Base-by-base conservation (phyloP, 371 early-diverging fungal species). In the Actinomortierella ambigua region DNA sequence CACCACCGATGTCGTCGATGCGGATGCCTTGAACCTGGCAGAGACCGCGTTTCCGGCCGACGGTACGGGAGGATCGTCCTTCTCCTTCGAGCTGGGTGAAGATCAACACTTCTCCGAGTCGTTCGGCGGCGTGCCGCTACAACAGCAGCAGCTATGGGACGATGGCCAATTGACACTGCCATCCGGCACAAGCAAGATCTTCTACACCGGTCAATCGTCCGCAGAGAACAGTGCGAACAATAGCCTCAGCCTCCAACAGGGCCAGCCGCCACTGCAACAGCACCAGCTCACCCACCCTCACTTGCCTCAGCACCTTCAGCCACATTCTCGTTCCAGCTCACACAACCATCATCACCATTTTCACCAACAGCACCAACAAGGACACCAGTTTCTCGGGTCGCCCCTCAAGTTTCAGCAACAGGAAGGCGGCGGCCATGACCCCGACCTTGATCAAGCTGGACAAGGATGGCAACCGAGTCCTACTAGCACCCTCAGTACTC, bases 91-190 rank as follows among this genome's bases (percentile, higher is more conserved):
- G 23, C 29, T 73, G 48, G 66, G 67, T 48, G 63, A 63, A 20
- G 63, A 63, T 42, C 63, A 73, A 54, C 66, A 63, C 54, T 73
- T 66, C 51, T 56, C 73, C 8, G 73, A 73, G 43, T 73, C 73
- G 3, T 62, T 73, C 50, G 61, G 63, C 2, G 73, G 73, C 18
- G 59, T 73, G 34, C 73, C 73, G 8, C 46, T 63, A 1, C 49
- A 62, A 55, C 73, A 73, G 50, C 73, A 66, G 42, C 63, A 58
- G 2, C 67, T 73, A 50, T 73, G 73, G 73, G 73, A 73, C 15
- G 73, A 73, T n/a, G 73, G 73, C 4, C 66, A 65, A 15, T 44
- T 65, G 27, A 61, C 69, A 15, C 23, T 65, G 18, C 60, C 60
- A 18, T 58, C 53, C 15, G 62, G 63, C 42, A 51, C 62, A 1